A percentile compares a stretch with the other conserved stretches of the same genome.
Conservation (phyloP, 1,284 basidiomycete genomes). For the Marasmius tenuissimus region DNA sequence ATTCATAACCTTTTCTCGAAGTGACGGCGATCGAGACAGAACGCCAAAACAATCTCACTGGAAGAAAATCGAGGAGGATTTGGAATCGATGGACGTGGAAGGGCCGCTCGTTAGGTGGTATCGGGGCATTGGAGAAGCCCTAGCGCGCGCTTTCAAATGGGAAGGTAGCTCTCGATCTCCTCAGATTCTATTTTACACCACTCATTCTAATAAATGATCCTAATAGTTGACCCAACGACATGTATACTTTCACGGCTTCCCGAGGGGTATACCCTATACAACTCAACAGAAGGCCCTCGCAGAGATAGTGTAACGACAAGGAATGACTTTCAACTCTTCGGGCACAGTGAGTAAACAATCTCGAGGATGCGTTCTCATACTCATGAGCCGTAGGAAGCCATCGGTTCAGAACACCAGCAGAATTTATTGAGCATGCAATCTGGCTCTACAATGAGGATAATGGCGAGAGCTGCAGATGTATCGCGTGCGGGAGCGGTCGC, state of each 20-base stretch:
- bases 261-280: too few species aligned
- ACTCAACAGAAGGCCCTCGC: too few species aligned
- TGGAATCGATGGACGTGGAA: too few species aligned
- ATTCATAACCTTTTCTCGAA: too few species aligned
- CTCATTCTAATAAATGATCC: too few species aligned
- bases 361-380: background rate
- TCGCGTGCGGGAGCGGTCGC: background rate
- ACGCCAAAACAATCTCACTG: too few species aligned
- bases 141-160: background rate
- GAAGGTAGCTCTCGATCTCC: background rate
- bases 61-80: too few species aligned
- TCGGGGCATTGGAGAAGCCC: background rate
- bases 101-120: background rate
- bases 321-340: background rate
- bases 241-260: too few species aligned
- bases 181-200: too few species aligned
- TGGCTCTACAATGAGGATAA: background rate
- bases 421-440: background rate
- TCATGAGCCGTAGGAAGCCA: background rate
- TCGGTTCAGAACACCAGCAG: background rate
- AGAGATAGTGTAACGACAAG: too few species aligned
- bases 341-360: background rate
- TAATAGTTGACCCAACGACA: too few species aligned
- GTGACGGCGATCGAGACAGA: too few species aligned
- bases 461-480: background rate